These are phyloP conservation scores for Geosiphon pyriformis DNA, from an alignment of 192 early-diverging fungal species.

Conservation along the genomic window DNA sequence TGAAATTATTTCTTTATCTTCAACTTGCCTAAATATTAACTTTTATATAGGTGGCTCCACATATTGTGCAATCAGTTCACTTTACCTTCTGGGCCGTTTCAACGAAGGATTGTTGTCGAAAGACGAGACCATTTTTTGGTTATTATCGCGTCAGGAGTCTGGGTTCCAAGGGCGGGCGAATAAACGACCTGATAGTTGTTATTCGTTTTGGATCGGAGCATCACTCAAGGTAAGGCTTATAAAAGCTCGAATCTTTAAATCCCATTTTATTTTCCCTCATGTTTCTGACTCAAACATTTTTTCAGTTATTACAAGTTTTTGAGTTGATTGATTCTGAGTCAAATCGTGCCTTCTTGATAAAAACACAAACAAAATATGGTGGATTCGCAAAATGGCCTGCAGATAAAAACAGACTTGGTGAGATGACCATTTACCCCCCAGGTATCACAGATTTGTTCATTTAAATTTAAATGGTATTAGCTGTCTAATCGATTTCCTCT, in stretches of 20 bases:
- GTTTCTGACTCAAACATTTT: background rate
- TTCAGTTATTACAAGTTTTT: slow-evolving; percentile 54
- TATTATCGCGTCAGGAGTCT: slow-evolving; percentile 63
- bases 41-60: slow-evolving; percentile 62
- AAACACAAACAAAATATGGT: slow-evolving; percentile 50
- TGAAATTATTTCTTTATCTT: background rate
- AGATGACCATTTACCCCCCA: slow-evolving; percentile 47
- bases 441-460: slow-evolving; percentile 35
- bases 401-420: slow-evolving; percentile 43
- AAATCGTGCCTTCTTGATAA: slow-evolving; percentile 53
- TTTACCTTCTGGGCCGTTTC: slow-evolving; percentile 62
- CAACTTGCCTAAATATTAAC: background rate
- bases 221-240: slow-evolving; percentile 50
- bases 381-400: slow-evolving; percentile 36
- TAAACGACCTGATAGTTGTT: slow-evolving; percentile 90
- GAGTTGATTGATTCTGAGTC: slow-evolving; percentile 52
- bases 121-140: slow-evolving; percentile 63
- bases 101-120: slow-evolving; percentile 51
- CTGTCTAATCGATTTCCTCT: slow-evolving; percentile 1
- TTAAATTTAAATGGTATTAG: no score
- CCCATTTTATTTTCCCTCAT: background rate
- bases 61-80: slow-evolving; percentile 83
- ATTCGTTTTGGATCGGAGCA: slow-evolving; percentile 96
- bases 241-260: slow-evolving; percentile 12
- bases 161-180: slow-evolving; percentile 91